Conservation (phyloP, 192 early-diverging fungal genomes). For the Coemansia sp. region DNA sequence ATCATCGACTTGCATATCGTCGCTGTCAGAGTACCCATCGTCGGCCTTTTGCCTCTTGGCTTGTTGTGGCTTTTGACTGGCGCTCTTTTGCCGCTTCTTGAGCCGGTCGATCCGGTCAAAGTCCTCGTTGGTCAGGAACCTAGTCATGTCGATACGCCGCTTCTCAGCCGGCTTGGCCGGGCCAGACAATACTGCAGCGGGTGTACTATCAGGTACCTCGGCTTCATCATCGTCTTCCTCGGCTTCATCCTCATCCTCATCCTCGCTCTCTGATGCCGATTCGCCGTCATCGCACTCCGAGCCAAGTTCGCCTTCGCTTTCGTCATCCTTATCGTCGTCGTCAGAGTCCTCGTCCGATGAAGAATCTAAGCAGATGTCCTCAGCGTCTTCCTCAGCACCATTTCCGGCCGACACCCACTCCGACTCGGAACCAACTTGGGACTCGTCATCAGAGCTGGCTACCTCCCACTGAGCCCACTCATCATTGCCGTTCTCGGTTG, state of each 20-base stretch:
- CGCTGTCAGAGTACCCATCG: slow-evolving; percentile 1
- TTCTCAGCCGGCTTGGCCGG: slow-evolving; percentile 1
- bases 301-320: slow-evolving; percentile 45
- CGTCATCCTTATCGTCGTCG: slow-evolving; percentile 21
- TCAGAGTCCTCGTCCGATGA: slow-evolving; percentile 1
- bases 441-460: slow-evolving; percentile 13
- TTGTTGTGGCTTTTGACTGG: slow-evolving; percentile 21
- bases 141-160: slow-evolving; percentile 78
- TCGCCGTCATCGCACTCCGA: slow-evolving; percentile 50
- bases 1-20: slow-evolving; percentile 9
- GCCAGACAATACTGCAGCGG: neutral
- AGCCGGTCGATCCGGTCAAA: slow-evolving; percentile 82
- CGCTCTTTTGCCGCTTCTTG: slow-evolving; percentile 64
- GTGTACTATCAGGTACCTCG: neutral
- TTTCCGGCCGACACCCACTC: slow-evolving; percentile 26
- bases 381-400: slow-evolving; percentile 31
- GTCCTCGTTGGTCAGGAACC: slow-evolving; percentile 63
- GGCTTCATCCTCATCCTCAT: slow-evolving; percentile 17
- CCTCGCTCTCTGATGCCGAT: slow-evolving; percentile 30
- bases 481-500: slow-evolving; percentile 4
- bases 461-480: slow-evolving; percentile 25
- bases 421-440: slow-evolving; percentile 23
- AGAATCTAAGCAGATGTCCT: slow-evolving; percentile 6
- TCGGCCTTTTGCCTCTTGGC: slow-evolving; percentile 15
- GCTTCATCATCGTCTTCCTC: slow-evolving; percentile 30